These are phyloP conservation scores for Pseudonectria foliicola DNA, from an alignment of 2,329 filamentous ascomycete species.

Conservation along the genomic window DNA sequence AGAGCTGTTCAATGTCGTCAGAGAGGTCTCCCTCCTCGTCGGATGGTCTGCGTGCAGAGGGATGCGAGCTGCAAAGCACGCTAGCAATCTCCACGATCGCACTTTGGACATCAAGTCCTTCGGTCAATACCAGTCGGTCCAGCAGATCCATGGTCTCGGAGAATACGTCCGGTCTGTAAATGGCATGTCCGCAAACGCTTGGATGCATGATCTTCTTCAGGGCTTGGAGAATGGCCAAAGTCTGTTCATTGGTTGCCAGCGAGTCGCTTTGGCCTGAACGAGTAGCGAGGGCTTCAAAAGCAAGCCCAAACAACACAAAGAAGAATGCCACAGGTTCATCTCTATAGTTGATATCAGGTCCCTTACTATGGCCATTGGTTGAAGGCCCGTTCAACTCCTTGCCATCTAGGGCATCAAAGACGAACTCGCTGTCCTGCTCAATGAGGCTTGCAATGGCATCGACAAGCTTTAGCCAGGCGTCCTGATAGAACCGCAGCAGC, in stretches of 20 bases:
- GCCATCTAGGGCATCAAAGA: conserved; percentile 92
- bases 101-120: conserved; percentile 78
- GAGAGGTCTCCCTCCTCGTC: conserved; percentile 70
- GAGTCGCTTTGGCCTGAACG: conserved; percentile 47
- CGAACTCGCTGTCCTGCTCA: conserved; percentile 94
- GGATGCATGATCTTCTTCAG: conserved; percentile 93
- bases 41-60: conserved; percentile 60
- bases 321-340: conserved; percentile 98
- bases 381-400: conserved; percentile 52
- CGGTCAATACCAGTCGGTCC: conserved; percentile 85
- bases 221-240: conserved; percentile 80
- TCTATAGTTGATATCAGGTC: conserved; percentile 87
- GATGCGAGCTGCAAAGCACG: conserved; percentile 83
- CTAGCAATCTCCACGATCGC: conserved; percentile 93
- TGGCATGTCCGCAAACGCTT: conserved; percentile 89
- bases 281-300: conserved; percentile 89
- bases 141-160: conserved; percentile 95
- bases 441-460: conserved; percentile 96
- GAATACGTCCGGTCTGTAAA: conserved; percentile 93
- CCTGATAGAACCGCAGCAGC: conserved; percentile 90
- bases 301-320: conserved; percentile 93
- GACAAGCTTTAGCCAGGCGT: conserved; percentile 92
- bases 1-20: conserved; percentile 96
- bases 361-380: conserved; percentile 49
- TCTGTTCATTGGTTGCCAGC: conserved; percentile 68